Conservation (phyloP, 768 basidiomycete genomes). For the Dioszegia aurantiaca region DNA sequence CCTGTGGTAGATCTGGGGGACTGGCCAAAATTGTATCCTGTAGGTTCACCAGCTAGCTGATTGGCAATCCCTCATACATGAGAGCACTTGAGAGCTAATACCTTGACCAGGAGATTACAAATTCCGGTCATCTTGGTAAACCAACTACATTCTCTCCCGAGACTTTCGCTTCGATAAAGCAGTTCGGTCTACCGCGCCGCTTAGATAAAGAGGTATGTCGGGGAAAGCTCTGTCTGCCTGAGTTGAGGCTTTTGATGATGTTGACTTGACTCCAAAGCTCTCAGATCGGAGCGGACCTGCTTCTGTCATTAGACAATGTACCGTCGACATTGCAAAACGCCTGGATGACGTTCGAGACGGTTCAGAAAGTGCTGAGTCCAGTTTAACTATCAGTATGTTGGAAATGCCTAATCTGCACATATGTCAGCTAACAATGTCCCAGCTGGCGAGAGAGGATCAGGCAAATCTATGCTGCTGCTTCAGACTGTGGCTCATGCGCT, state of each 20-base stretch:
- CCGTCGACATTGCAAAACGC: slow-evolving; percentile 59
- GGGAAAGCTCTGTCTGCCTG: no score
- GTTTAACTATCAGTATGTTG: slow-evolving; percentile 69
- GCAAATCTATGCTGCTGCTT: slow-evolving; percentile 74
- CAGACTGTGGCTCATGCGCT: slow-evolving; percentile 71
- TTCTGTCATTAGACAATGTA: slow-evolving; percentile 68
- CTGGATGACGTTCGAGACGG: slow-evolving; percentile 57
- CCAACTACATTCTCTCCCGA: slow-evolving; percentile 29
- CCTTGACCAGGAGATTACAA: slow-evolving; percentile 2
- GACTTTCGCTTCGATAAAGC: slow-evolving; percentile 53
- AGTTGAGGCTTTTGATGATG: background rate
- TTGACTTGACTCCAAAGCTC: slow-evolving; percentile 60
- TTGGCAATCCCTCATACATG: background rate
- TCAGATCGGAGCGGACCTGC: slow-evolving; percentile 59
- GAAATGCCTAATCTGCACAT: no score
- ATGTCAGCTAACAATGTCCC: slow-evolving; percentile 20
- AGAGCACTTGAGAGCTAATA: background rate
- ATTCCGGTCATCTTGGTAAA: slow-evolving; percentile 26
- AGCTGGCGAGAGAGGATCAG: slow-evolving; percentile 73
- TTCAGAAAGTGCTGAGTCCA: slow-evolving; percentile 53
- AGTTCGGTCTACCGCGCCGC: slow-evolving; percentile 70
- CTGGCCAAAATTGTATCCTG: slow-evolving; percentile 17
- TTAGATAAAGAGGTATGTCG: slow-evolving; percentile 66
- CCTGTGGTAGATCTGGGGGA: slow-evolving; percentile 16
- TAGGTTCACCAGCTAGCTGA: slow-evolving; percentile 8